phyloP scores from a whole-genome alignment of 2,329 filamentous ascomycete genomes.

The Colletotrichum brevisporum region DNA sequence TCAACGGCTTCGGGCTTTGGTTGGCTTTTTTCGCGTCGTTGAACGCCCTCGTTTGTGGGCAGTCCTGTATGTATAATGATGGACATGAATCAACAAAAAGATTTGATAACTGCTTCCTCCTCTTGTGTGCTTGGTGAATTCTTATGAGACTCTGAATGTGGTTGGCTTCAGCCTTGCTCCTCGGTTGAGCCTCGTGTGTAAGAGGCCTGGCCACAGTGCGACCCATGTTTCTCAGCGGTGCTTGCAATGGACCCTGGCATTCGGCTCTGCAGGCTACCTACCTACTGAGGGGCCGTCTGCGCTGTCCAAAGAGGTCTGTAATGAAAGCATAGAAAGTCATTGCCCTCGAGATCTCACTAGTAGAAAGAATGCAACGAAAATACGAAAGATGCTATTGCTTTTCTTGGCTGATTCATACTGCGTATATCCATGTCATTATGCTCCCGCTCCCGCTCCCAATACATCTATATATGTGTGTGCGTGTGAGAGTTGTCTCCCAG shows the following conservation, averaged over 20 bases:
- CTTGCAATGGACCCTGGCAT: too few relatives aligned
- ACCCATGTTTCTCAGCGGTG: too few relatives aligned
- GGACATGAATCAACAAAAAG: conserved; percentile 40
- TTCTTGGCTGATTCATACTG: conserved; percentile 18
- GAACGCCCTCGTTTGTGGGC: neutral
- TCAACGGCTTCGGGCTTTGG: conserved; percentile 30
- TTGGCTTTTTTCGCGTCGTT: conserved; percentile 28
- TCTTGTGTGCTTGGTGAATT: too few relatives aligned
- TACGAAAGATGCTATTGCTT: conserved; percentile 15
- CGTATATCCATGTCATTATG: conserved; percentile 31
- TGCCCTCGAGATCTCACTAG: too few relatives aligned
- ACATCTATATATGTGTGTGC: neutral
- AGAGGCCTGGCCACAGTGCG: too few relatives aligned
- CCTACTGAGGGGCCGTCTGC: too few relatives aligned
- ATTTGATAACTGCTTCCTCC: conserved; percentile 10
- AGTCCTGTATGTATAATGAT: conserved; percentile 42
- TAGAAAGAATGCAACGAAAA: neutral
- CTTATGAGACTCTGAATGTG: too few relatives aligned
- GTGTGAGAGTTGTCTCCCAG: neutral
- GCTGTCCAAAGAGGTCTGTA: too few relatives aligned
- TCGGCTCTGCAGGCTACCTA: too few relatives aligned
- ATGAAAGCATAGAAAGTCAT: too few relatives aligned
- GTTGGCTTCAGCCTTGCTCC: too few relatives aligned
- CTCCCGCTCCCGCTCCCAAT: neutral
- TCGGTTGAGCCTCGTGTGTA: too few relatives aligned